Evolutionary conservation across 2,329 filamentous ascomycete species (phyloP), one percentile per base, ranked within the genome.

Genomic region (Raffaelea deltoideospora): DNA sequence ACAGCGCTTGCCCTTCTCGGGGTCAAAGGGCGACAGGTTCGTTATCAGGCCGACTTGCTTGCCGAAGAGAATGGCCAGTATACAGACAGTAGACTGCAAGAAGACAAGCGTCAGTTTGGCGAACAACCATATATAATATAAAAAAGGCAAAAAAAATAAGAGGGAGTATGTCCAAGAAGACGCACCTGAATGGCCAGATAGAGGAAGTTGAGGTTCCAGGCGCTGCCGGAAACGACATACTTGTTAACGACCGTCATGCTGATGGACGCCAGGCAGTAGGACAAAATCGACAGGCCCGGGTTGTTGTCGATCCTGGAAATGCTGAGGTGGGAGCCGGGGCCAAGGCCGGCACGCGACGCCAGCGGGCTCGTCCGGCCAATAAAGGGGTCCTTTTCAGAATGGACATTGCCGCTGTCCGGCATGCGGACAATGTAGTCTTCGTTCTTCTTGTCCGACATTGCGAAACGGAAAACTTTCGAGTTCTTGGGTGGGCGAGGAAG

Each of bases 231-330:
- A 33, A 98, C 75, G 44, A 95, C 87, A 58, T 92, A 98, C 69
- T 98, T 98, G 65, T 98, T 98, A 58, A 92, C 90, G n/a, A 95
- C 83, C 8, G 90, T 98, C 90, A 98, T 98, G 58, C 88, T 73
- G 54, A 98, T 98, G n/a, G 87, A 95, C 37, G 88, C 84, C 51
- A 81, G 67, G 60, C 90, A 98, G 67, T 98, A 98, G 34, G 83
- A 76, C 46, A 93, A 54, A 49, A 98, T 82, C 18, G 88, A 86
- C 33, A 90, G 56, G 32, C 73, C 64, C 14, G 86, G 83, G 58
- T 76, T 90, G 60, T 86, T 84, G 50, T 78, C 71, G 43, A 85
- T 55, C 48, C 64, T 61, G 43, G 64, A 56, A 31, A 66, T 43
- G 40, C 56, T 57, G 31, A 60, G 38, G 44, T 38, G 43, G 43